phyloP scores from a whole-genome alignment of 75 land plant genomes.

The Pinus taeda region DNA sequence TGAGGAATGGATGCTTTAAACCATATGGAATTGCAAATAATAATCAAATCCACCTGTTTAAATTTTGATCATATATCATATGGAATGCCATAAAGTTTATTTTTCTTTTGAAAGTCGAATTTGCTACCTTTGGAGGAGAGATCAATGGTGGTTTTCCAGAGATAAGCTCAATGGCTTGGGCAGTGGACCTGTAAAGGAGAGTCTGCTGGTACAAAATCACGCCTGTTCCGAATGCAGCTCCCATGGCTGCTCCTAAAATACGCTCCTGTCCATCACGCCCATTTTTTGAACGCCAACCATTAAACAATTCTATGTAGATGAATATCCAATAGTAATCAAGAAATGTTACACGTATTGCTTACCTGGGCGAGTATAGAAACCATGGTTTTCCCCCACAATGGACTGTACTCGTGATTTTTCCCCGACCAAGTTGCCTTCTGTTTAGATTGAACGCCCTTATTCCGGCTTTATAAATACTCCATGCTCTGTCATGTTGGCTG shows the following conservation, averaged over 20 bases:
- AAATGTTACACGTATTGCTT: background rate
- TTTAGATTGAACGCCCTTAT: too few species aligned
- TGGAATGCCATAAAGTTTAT: background rate
- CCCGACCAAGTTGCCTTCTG: too few species aligned
- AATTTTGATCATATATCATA: background rate
- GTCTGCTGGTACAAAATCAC: background rate
- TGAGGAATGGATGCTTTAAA: too few species aligned
- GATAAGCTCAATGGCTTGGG: background rate
- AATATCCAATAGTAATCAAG: background rate
- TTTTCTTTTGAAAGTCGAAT: background rate
- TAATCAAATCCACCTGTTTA: background rate
- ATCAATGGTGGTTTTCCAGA: background rate
- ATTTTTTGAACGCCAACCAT: background rate
- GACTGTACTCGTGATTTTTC: too few species aligned
- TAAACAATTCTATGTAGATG: background rate
- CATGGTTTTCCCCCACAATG: background rate
- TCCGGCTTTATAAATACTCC: too few species aligned
- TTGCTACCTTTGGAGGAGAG: conserved; percentile 2
- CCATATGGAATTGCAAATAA: too few species aligned
- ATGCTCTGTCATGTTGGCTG: too few species aligned
- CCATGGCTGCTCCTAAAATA: conserved; percentile 7
- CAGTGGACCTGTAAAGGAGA: conserved; percentile 9
- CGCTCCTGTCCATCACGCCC: background rate
- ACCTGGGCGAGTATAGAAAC: conserved; percentile 3
- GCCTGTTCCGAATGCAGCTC: conserved; percentile 4